Evolutionary conservation across 768 basidiomycete genomes (phyloP).

Genomic region (Trametes cingulata): DNA sequence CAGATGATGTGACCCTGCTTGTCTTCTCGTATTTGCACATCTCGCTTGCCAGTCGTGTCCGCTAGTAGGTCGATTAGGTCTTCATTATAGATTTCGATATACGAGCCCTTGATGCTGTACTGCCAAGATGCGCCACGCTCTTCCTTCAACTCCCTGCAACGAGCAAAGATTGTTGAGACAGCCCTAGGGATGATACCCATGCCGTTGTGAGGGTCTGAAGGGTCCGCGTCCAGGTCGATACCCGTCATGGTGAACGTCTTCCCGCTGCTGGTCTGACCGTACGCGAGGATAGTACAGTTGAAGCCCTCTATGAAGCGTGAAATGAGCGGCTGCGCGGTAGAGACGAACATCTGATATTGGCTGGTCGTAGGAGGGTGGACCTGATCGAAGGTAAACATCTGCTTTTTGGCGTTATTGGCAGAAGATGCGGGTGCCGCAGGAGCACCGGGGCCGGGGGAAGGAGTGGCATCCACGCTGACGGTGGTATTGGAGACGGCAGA

Average conservation of each 20-base stretch:
- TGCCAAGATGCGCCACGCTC: conserved; percentile 77
- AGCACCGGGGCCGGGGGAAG: conserved; percentile 52
- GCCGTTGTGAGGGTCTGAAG: conserved; percentile 74
- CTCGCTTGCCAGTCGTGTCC: conserved; percentile 69
- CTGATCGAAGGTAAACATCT: conserved; percentile 90
- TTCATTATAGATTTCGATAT: conserved; percentile 99
- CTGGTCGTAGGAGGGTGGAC: conserved; percentile 85
- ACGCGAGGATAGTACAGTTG: conserved; percentile 97
- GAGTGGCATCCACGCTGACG: conserved; percentile 80
- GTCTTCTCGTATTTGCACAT: conserved; percentile 96
- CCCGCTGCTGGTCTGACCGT: conserved; percentile 95
- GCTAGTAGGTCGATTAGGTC: conserved; percentile 94
- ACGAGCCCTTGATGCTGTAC: conserved; percentile 82
- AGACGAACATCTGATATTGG: conserved; percentile 84
- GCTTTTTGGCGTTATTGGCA: conserved; percentile 67
- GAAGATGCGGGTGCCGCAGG: conserved; percentile 44
- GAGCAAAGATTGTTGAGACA: conserved; percentile 83
- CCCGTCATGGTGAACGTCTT: conserved; percentile 99
- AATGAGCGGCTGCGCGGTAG: conserved; percentile 82
- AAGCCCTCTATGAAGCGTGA: conserved; percentile 90
- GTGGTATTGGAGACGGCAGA: conserved; percentile 71
- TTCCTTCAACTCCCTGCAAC: conserved; percentile 74
- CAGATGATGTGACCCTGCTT: conserved; percentile 97
- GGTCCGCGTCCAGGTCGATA: conserved; percentile 85
- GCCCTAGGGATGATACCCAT: conserved; percentile 97